Conservation (phyloP, 225 moss, liverwort and hornwort species). For the Takakia lepidozioides region DNA sequence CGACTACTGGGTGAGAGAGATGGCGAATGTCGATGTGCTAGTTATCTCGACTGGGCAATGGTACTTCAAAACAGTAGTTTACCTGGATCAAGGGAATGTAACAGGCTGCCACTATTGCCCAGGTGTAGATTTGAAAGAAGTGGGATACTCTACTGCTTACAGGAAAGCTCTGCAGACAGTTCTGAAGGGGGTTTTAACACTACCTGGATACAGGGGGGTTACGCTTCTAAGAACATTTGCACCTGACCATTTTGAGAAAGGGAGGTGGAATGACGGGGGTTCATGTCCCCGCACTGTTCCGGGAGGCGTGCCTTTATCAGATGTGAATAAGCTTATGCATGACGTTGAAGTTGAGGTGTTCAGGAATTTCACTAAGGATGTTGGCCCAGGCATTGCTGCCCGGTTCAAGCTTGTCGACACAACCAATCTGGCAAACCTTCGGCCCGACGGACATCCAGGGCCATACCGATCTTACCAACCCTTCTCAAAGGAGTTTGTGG, state of each 20-base stretch:
- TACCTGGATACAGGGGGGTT: conserved; percentile 41
- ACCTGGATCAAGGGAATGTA: conserved; percentile 24
- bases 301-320: conserved; percentile 14
- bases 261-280: conserved; percentile 34
- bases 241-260: conserved; percentile 60
- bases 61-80: conserved; percentile 67
- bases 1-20: conserved; percentile 24
- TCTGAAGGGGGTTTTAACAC: conserved; percentile 18
- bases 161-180: conserved; percentile 22
- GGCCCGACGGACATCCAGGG: conserved; percentile 72
- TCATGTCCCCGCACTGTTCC: conserved; percentile 42
- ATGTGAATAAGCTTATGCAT: conserved; percentile 20
- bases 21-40: conserved; percentile 43
- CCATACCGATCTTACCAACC: conserved; percentile 35
- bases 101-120: conserved; percentile 56
- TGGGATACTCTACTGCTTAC: conserved; percentile 40
- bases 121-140: conserved; percentile 17
- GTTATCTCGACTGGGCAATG: conserved; percentile 58
- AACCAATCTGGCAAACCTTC: conserved; percentile 43
- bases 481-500: conserved; percentile 14
- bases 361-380: conserved; percentile 20
- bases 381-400: conserved; percentile 7
- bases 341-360: conserved; percentile 47
- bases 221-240: conserved; percentile 53
- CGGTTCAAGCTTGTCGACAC: conserved; percentile 53